Percentiles rank a stretch among this genome's conserved stretches.
Evolutionary conservation across 1,284 basidiomycete genomes (phyloP).

Genomic region (Sanghuangporus sanghuang): DNA sequence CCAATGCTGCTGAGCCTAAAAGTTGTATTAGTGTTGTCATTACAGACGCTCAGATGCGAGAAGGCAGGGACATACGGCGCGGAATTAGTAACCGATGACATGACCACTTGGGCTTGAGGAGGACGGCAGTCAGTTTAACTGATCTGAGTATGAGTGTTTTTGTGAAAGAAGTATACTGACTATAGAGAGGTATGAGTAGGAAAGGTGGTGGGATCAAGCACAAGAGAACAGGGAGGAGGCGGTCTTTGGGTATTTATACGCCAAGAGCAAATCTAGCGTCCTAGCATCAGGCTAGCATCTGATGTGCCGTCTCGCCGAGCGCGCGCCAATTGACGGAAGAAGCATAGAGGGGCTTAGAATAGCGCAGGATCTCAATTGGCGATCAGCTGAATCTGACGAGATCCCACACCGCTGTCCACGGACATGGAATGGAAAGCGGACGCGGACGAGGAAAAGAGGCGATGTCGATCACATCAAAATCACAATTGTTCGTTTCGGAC

Average conservation of each 20-base stretch:
- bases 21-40: neutral
- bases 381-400: too few species aligned
- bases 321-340: neutral
- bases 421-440: neutral
- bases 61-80: neutral
- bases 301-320: neutral
- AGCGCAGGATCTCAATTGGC: neutral
- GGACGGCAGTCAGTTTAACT: neutral
- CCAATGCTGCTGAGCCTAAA: neutral
- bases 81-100: neutral
- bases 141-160: neutral
- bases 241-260: neutral
- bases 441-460: neutral
- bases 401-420: neutral
- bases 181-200: neutral
- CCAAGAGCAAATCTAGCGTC: too few species aligned
- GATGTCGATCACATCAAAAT: neutral
- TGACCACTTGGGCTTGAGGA: neutral
- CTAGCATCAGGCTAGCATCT: neutral
- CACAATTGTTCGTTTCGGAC: neutral
- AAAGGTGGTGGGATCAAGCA: neutral
- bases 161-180: neutral
- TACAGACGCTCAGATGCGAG: neutral
- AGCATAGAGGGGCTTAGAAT: neutral
- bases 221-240: neutral